Evolutionary conservation across 768 basidiomycete genomes (phyloP).

Genomic region (Coprinellus micaceus): DNA sequence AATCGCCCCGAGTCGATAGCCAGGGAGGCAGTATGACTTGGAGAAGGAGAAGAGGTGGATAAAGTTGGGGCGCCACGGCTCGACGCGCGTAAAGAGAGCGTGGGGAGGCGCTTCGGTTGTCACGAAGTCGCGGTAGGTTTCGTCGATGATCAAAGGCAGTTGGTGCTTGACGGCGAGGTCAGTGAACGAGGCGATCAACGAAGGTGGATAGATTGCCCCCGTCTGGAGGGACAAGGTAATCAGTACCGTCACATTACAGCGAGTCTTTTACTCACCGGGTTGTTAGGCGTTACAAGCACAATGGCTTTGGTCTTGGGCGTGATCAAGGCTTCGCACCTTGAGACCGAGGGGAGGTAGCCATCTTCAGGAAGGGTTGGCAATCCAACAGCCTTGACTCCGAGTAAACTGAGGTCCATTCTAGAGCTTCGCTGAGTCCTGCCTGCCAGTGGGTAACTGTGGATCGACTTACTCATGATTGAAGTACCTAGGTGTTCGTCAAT

Average conservation of each 20-base stretch:
- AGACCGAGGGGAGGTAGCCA: constrained; percentile 58
- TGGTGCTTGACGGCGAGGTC: constrained; percentile 49
- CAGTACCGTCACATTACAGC: neutral
- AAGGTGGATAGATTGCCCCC: constrained; percentile 62
- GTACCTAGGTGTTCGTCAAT: constrained; percentile 44
- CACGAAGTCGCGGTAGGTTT: constrained; percentile 85
- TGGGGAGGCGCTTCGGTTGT: constrained; percentile 50
- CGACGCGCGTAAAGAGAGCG: constrained; percentile 44
- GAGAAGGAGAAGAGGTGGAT: constrained; percentile 79
- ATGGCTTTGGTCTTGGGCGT: constrained; percentile 63
- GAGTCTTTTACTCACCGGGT: constrained; percentile 47
- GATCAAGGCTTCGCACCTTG: constrained; percentile 48
- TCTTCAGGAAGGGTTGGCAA: constrained; percentile 47
- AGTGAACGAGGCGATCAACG: constrained; percentile 56
- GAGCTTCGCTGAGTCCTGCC: neutral
- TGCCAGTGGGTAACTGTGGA: neutral
- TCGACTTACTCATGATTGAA: constrained; percentile 61
- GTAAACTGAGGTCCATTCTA: constrained; percentile 66
- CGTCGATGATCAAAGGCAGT: constrained; percentile 76
- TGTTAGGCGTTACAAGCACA: constrained; percentile 73
- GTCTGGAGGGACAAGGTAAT: constrained; percentile 37
- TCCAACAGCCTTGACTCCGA: constrained; percentile 56
- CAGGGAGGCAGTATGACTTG: constrained; percentile 78
- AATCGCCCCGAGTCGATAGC: constrained; percentile 74
- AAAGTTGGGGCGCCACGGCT: constrained; percentile 54